These are phyloP conservation scores for Alternaria alternata DNA, from an alignment of 2,329 filamentous ascomycete genomes.

Conservation along the genomic window DNA sequence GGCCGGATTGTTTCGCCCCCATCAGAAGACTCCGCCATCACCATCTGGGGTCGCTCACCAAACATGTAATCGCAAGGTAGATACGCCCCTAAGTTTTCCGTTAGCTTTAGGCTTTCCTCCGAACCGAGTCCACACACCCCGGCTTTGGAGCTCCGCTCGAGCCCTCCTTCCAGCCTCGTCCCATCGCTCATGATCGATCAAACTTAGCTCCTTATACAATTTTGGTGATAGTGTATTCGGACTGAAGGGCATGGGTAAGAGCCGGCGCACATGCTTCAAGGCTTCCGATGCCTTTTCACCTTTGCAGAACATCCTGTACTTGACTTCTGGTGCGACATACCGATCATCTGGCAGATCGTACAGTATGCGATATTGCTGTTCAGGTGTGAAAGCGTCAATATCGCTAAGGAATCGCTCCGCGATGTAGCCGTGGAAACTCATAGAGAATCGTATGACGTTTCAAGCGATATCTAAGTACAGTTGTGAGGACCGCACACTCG, in stretches of 20 bases:
- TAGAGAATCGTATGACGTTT: background rate
- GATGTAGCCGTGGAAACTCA: background rate
- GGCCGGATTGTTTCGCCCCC: background rate
- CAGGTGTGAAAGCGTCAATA: background rate
- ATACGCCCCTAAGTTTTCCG: background rate
- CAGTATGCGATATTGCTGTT: background rate
- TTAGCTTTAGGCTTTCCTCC: background rate
- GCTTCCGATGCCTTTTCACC: background rate
- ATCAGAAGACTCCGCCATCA: background rate
- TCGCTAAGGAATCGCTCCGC: background rate
- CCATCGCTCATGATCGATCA: conserved; percentile 22
- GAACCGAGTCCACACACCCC: background rate
- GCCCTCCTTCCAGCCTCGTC: conserved; percentile 3
- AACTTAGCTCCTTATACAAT: background rate
- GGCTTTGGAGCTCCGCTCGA: background rate
- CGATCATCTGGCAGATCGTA: background rate
- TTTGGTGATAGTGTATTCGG: background rate
- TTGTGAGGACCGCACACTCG: background rate
- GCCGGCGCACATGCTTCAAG: background rate
- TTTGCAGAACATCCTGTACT: background rate
- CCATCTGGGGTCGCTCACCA: background rate
- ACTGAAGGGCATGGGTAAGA: background rate
- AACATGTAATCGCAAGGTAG: conserved; percentile 8
- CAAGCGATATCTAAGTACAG: background rate
- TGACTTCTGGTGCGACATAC: background rate